Percentiles rank a stretch among this genome's conserved stretches.
Conservation (phyloP, 2,329 filamentous ascomycete species). For the Penicillium brasilianum region DNA sequence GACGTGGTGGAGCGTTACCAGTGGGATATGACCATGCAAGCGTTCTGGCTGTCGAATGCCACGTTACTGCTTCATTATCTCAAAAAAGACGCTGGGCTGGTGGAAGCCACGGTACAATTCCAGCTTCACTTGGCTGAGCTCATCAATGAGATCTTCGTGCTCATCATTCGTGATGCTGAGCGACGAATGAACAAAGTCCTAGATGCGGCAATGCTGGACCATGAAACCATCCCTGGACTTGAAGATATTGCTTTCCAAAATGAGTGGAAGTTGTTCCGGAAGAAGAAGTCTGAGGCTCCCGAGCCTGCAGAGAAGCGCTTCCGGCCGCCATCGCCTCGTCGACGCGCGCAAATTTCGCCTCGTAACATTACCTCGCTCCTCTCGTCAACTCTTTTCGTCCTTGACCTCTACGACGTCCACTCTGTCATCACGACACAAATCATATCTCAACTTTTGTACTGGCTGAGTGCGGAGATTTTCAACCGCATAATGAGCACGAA, state of each 20-base stretch:
- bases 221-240: conserved; percentile 96
- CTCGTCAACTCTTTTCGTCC: conserved; percentile 93
- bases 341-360: conserved; percentile 87
- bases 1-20: conserved; percentile 93
- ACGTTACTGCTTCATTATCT: conserved; percentile 95
- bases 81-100: conserved; percentile 86
- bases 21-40: conserved; percentile 99
- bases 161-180: conserved; percentile 96
- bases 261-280: conserved; percentile 98
- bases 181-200: conserved; percentile 94
- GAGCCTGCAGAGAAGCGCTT: conserved; percentile 90
- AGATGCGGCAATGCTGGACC: conserved; percentile 91
- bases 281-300: conserved; percentile 80
- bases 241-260: conserved; percentile 97
- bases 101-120: conserved; percentile 82
- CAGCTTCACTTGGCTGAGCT: conserved; percentile 92
- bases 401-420: conserved; percentile 98
- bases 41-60: conserved; percentile 98
- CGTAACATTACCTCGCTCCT: conserved; percentile 94
- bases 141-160: conserved; percentile 97
- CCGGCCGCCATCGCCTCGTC: conserved; percentile 89
- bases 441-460: conserved; percentile 90
- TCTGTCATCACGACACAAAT: conserved; percentile 95
- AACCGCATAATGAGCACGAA: conserved; percentile 97
- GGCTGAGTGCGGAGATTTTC: conserved; percentile 94